A percentile compares a stretch with the other conserved stretches of the same genome.
These are phyloP conservation scores for Leptomonas pyrrhocoris DNA, from an alignment of 208 protist species.

Conservation along the genomic window DNA sequence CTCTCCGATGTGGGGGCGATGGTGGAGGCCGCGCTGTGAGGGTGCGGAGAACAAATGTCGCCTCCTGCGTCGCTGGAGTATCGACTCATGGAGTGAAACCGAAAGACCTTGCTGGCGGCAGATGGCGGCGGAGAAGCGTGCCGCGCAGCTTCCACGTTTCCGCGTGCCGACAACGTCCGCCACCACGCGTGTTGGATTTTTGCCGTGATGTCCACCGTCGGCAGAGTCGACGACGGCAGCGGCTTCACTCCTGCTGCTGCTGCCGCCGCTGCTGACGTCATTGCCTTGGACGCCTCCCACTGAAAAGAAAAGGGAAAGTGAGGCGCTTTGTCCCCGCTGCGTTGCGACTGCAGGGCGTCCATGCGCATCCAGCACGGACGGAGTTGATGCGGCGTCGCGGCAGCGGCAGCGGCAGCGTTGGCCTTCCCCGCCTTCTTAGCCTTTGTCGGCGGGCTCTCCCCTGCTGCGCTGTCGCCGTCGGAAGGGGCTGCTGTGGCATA, in stretches of 20 bases:
- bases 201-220: conserved; percentile 16
- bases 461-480: not conserved
- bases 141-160: no score
- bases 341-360: not conserved
- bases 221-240: conserved; percentile 5
- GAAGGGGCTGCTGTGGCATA: conserved; percentile 23
- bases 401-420: not conserved
- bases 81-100: not conserved
- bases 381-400: not conserved
- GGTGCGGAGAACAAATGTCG: not conserved
- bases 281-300: not conserved
- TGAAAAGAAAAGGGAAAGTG: not conserved
- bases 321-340: not conserved
- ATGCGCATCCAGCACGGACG: conserved; percentile 25
- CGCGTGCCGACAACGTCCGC: no score
- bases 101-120: no score
- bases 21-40: not conserved
- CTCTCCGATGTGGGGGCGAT: not conserved
- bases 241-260: not conserved
- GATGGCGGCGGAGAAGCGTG: no score
- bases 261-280: not conserved
- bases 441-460: not conserved
- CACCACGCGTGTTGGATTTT: conserved; percentile 13
- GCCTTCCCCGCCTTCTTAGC: not conserved
- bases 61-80: not conserved